These are phyloP conservation scores for Clonostachys chloroleuca DNA, from an alignment of 2,329 filamentous ascomycete species.

Conservation along the genomic window DNA sequence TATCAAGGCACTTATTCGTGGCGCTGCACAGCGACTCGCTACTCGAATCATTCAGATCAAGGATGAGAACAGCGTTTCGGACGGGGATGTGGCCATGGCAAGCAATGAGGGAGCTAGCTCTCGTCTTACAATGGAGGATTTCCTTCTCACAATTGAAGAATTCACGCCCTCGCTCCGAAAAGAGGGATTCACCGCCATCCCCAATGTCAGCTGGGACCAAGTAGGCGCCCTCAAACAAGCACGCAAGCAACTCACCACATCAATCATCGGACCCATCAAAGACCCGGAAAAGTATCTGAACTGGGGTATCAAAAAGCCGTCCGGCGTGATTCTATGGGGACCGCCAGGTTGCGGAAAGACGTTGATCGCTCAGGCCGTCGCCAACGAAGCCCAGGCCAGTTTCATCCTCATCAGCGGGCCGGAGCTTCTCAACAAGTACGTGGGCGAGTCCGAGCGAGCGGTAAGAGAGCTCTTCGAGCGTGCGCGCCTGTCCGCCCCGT, in stretches of 20 bases:
- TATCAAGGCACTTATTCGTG: constrained; percentile 59
- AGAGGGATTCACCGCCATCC: constrained; percentile 92
- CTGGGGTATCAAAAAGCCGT: constrained; percentile 75
- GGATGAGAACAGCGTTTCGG: background rate
- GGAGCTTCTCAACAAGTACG: constrained; percentile 94
- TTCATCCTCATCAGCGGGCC: constrained; percentile 98
- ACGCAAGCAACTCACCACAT: constrained; percentile 75
- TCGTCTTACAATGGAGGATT: constrained; percentile 41
- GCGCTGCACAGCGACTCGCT: constrained; percentile 32
- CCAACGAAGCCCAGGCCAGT: constrained; percentile 91
- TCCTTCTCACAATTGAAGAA: constrained; percentile 68
- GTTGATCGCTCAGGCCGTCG: constrained; percentile 90
- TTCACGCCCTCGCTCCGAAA: constrained; percentile 63
- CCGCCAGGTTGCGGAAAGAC: constrained; percentile 97
- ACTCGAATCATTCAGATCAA: background rate
- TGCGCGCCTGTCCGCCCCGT: constrained; percentile 81
- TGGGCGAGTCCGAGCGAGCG: constrained; percentile 91
- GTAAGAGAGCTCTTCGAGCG: constrained; percentile 89
- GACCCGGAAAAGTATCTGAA: constrained; percentile 71
- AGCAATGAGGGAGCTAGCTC: background rate
- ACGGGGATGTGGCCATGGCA: background rate
- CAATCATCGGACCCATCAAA: constrained; percentile 87
- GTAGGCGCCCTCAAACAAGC: constrained; percentile 82
- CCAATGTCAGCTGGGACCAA: constrained; percentile 87
- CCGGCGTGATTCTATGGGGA: constrained; percentile 91